phyloP scores from a whole-genome alignment of 768 basidiomycete species.

The Boletus patriciae region DNA sequence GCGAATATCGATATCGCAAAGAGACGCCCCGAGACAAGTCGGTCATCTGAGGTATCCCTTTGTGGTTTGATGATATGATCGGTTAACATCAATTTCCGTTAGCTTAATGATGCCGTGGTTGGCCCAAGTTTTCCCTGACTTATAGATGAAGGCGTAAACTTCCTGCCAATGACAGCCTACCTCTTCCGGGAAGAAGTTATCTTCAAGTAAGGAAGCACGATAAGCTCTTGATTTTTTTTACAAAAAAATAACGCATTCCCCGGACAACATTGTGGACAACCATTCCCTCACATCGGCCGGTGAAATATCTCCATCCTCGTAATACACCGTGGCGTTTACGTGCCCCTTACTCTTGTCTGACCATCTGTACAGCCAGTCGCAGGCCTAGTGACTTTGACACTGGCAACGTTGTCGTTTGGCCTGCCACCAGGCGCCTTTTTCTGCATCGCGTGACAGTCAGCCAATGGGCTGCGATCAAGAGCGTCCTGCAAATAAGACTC shows the following conservation, averaged over 20 bases:
- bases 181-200: background rate
- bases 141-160: background rate
- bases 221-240: background rate
- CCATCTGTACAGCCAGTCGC: background rate
- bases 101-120: background rate
- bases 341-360: background rate
- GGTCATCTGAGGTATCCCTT: constrained; percentile 1
- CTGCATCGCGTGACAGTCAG: background rate
- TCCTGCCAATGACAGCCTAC: background rate
- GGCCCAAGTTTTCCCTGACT: background rate
- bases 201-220: background rate
- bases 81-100: background rate
- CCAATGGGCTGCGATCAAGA: background rate
- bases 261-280: background rate
- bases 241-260: background rate
- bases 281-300: background rate
- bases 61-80: background rate
- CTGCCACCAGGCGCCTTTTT: constrained; percentile 6
- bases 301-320: background rate
- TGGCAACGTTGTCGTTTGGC: background rate
- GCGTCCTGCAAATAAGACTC: constrained; percentile 6
- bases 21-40: background rate
- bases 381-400: constrained; percentile 4
- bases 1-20: background rate
- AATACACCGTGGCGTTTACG: background rate